phyloP scores from a whole-genome alignment of 257 asterid genomes.

The Rubia yunnanensis region DNA sequence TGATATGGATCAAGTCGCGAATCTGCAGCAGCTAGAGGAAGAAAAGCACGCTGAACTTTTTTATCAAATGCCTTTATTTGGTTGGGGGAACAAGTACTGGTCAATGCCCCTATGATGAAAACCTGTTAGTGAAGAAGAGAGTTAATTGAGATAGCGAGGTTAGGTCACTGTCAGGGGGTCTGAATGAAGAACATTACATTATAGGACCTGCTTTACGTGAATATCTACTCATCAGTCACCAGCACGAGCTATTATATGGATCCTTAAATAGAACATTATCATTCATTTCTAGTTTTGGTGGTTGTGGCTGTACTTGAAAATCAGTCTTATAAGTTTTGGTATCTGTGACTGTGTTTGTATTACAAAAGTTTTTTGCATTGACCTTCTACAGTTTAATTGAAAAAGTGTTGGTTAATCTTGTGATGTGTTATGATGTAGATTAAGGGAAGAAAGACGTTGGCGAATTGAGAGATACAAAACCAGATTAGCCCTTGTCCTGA shows the following conservation, averaged over 20 bases:
- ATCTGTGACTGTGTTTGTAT: not conserved
- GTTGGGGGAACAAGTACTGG: not conserved
- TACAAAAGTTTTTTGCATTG: not conserved
- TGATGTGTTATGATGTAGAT: slow-evolving; percentile 38
- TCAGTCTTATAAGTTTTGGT: not conserved
- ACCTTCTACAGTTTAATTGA: not conserved
- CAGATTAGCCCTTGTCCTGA: slow-evolving; percentile 75
- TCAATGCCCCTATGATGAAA: not conserved
- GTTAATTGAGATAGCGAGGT: not conserved
- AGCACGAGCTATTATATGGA: not conserved
- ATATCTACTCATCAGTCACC: not conserved
- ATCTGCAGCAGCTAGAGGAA: not conserved
- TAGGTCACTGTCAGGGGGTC: not conserved
- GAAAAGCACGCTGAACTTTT: not conserved
- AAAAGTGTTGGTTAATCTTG: not conserved
- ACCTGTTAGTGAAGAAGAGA: not conserved
- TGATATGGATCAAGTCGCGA: not conserved
- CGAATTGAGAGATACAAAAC: slow-evolving; percentile 73
- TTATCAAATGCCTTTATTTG: not conserved
- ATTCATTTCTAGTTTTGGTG: not conserved
- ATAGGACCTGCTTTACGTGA: too few species aligned
- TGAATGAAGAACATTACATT: not conserved
- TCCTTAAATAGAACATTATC: not conserved
- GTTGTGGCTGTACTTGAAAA: not conserved
- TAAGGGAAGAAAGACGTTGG: slow-evolving; percentile 67